These are phyloP conservation scores for Paramecium tetraurelia DNA, from an alignment of 73 alveolate genomes.

Conservation along the genomic window DNA sequence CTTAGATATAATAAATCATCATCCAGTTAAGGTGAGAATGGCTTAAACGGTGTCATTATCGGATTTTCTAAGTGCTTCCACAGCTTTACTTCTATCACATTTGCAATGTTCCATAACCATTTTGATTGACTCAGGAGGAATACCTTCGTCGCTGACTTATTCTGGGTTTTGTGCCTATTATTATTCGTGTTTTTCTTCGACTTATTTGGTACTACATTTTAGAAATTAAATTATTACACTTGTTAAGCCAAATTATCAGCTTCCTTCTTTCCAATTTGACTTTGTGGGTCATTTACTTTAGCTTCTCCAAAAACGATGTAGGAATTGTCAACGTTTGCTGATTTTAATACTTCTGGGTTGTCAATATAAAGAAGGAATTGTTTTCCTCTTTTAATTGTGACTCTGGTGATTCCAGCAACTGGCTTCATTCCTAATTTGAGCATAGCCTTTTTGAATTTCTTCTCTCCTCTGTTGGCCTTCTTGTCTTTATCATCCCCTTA, in stretches of 20 bases:
- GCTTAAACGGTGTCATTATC: constrained; percentile 95
- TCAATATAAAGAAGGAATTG: constrained; percentile 88
- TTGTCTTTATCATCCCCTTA: constrained; percentile 66
- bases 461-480: constrained; percentile 94
- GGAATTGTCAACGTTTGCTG: constrained; percentile 89
- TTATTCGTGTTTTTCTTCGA: constrained; percentile 62
- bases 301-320: constrained; percentile 79
- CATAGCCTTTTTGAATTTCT: constrained; percentile 96
- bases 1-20: not conserved
- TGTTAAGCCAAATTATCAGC: constrained; percentile 64
- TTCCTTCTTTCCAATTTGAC: constrained; percentile 39
- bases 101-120: constrained; percentile 93
- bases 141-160: constrained; percentile 87
- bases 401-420: constrained; percentile 94
- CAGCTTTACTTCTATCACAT: constrained; percentile 89
- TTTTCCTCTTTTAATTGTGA: constrained; percentile 94
- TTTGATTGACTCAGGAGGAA: constrained; percentile 89
- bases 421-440: constrained; percentile 91
- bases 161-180: constrained; percentile 69
- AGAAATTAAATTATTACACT: not conserved
- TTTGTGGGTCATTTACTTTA: constrained; percentile 46
- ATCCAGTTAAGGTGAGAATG: constrained; percentile 53
- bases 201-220: constrained; percentile 27
- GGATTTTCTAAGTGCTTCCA: constrained; percentile 89
- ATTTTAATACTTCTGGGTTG: constrained; percentile 94